phyloP scores from a whole-genome alignment of 1,284 basidiomycete genomes.

The Ceratobasidium papillatum region DNA sequence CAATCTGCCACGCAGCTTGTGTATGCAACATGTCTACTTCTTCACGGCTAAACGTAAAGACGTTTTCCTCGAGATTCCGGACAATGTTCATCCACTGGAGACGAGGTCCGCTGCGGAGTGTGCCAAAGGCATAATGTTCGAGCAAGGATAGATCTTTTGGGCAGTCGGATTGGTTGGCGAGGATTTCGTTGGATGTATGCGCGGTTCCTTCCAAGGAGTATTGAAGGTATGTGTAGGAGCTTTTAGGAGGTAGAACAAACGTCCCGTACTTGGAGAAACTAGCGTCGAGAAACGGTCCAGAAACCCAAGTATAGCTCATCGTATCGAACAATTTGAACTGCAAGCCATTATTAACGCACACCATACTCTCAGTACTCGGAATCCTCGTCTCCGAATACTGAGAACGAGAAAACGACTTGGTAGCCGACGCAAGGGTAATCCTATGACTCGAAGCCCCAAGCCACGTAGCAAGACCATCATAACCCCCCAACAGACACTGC shows the following conservation, averaged over 20 bases:
- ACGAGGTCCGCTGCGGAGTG: constrained; percentile 34
- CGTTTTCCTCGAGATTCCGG: no score
- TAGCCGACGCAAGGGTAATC: constrained; percentile 55
- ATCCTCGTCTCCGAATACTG: no score
- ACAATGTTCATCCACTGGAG: constrained; percentile 43
- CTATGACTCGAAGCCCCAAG: background rate
- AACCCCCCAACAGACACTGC: background rate
- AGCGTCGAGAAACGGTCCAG: background rate
- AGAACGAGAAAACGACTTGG: constrained; percentile 54
- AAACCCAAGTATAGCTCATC: background rate
- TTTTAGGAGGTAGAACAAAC: background rate
- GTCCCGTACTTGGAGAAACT: constrained; percentile 15
- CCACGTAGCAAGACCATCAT: background rate
- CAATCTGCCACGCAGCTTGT: no score
- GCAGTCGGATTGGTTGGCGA: no score
- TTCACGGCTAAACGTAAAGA: no score
- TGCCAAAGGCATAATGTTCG: constrained; percentile 42
- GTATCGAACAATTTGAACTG: no score
- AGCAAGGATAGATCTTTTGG: constrained; percentile 30
- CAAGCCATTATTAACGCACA: no score
- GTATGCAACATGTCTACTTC: no score
- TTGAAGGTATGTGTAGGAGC: constrained; percentile 16
- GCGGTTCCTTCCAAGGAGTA: constrained; percentile 12
- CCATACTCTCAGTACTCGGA: no score
- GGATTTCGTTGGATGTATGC: constrained; percentile 39